Evolutionary conservation across 306 rosid species (phyloP).

Genomic region (Carpinus fangiana): DNA sequence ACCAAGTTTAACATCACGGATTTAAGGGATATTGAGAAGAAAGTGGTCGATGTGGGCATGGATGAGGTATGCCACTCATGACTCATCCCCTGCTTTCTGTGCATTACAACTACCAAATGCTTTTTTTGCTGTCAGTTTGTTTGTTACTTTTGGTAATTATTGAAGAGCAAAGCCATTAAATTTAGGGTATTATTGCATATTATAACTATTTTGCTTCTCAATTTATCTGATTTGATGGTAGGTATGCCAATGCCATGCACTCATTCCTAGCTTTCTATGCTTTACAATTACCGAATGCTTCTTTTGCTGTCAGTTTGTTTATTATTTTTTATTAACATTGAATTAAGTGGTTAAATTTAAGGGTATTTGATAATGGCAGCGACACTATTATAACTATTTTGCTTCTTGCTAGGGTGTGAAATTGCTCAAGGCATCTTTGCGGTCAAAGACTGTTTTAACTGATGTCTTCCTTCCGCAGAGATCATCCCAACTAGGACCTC

Average conservation of each 20-base stretch:
- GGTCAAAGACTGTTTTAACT: conserved; percentile 6
- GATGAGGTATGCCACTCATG: conserved; percentile 17
- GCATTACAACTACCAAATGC: too few species aligned
- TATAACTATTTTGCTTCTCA: too few species aligned
- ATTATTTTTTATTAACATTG: background rate
- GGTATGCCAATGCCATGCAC: too few species aligned
- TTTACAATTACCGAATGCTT: background rate
- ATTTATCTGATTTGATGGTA: too few species aligned
- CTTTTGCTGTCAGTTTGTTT: too few species aligned
- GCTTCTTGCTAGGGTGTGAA: background rate
- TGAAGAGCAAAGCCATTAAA: too few species aligned
- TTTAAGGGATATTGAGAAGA: conserved; percentile 6
- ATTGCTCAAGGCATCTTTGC: conserved; percentile 15
- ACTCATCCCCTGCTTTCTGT: background rate
- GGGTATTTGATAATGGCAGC: background rate
- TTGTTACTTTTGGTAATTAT: too few species aligned
- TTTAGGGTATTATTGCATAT: too few species aligned
- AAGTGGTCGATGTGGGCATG: conserved; percentile 31
- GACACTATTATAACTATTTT: background rate
- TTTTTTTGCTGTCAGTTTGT: too few species aligned
- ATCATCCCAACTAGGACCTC: too few species aligned
- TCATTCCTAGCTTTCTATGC: background rate
- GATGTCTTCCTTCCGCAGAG: conserved; percentile 1
- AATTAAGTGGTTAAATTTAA: background rate
- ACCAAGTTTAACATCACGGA: conserved; percentile 3